A percentile compares a stretch with the other conserved stretches of the same genome.
Conservation (phyloP, 2,329 filamentous ascomycete genomes). For the Whalleya microplaca region DNA sequence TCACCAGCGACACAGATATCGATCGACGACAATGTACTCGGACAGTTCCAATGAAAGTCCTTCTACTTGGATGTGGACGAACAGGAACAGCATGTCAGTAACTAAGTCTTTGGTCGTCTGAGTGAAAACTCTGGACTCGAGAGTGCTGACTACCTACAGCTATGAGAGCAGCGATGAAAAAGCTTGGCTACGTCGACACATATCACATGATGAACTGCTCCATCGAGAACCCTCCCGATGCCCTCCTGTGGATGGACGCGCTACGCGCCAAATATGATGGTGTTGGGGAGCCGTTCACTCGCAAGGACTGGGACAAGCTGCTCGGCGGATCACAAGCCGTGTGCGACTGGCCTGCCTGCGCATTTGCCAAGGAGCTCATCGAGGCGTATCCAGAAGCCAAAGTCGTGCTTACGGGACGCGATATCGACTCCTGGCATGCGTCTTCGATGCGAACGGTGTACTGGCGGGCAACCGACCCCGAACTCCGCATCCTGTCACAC, state of each 20-base stretch:
- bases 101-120: no score
- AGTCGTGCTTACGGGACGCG: constrained; percentile 68
- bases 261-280: constrained; percentile 62
- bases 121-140: no score
- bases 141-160: constrained; percentile 44
- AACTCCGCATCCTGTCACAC: constrained; percentile 59
- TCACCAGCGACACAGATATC: constrained; percentile 70
- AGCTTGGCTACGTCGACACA: constrained; percentile 68
- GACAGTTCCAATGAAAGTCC: constrained; percentile 72
- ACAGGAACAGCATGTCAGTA: constrained; percentile 71
- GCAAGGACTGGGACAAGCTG: constrained; percentile 71
- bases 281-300: constrained; percentile 61
- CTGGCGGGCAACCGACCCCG: constrained; percentile 68
- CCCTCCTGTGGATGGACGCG: constrained; percentile 72
- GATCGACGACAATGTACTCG: constrained; percentile 68
- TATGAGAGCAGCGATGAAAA: constrained; percentile 66
- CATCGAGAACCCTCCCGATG: constrained; percentile 70
- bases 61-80: constrained; percentile 69
- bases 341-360: constrained; percentile 70
- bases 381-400: constrained; percentile 75
- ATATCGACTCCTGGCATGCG: constrained; percentile 65
- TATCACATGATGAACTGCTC: constrained; percentile 76
- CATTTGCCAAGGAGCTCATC: constrained; percentile 71
- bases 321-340: constrained; percentile 69
- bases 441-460: constrained; percentile 70